Conservation (phyloP, 2,329 filamentous ascomycete genomes). For the Sarocladiaceae sp. region DNA sequence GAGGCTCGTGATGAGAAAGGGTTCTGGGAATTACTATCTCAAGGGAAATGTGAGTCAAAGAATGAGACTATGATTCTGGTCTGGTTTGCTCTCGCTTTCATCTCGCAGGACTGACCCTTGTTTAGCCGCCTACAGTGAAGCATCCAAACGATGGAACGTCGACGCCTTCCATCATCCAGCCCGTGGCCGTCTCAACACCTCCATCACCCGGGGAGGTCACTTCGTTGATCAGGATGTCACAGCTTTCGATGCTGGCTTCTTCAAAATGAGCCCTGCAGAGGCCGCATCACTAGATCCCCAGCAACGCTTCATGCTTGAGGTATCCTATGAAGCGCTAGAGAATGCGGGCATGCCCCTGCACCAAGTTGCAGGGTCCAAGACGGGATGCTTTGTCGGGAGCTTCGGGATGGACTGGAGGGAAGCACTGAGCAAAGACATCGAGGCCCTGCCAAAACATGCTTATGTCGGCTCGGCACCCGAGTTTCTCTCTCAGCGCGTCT, state of each 20-base stretch:
- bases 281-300: conserved; percentile 19
- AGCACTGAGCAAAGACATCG: not conserved
- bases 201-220: conserved; percentile 13
- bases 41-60: conserved; percentile 32
- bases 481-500: conserved; percentile 28
- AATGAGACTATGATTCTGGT: conserved; percentile 36
- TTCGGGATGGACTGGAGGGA: conserved; percentile 38
- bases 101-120: no score
- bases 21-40: conserved; percentile 38
- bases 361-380: conserved; percentile 35
- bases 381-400: conserved; percentile 43
- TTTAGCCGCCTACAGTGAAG: no score
- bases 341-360: conserved; percentile 31
- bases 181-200: conserved; percentile 14
- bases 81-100: no score
- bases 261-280: conserved; percentile 15
- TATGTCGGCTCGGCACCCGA: conserved; percentile 22
- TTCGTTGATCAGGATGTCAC: conserved; percentile 10
- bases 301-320: conserved; percentile 16
- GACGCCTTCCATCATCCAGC: conserved; percentile 17
- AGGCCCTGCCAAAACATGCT: conserved; percentile 14
- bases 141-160: conserved; percentile 25
- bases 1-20: conserved; percentile 33
- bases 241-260: conserved; percentile 15
- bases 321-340: conserved; percentile 10